Base-by-base conservation (phyloP, 1,284 basidiomycete genomes). In the Puccinia triticina region DNA sequence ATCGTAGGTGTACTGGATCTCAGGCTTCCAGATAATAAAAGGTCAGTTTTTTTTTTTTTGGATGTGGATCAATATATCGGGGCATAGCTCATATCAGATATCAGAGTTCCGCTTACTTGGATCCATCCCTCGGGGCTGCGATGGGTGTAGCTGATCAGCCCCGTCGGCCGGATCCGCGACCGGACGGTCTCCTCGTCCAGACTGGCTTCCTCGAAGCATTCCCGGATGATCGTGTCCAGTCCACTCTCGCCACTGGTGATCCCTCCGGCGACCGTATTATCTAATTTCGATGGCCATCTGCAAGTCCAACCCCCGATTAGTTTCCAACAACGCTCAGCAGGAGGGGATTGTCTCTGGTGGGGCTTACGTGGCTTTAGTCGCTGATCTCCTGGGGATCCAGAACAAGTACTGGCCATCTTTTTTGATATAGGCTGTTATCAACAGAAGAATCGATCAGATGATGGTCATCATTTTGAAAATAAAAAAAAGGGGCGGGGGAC, bases 161-260 rank as follows among this genome's bases (percentile, higher is more conserved):
- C 91, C n/a, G 89, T 90, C 12, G 78, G 48, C 84, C 89, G 91
- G 26, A 92, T 89, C 83, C 91, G 87, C 61, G 88, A 87, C 69
- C 89, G 88, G 1, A 93, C 91, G 48, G 94, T 85, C 16, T 89
- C 87, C 77, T 91, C 91, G 0, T 90, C 88, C 29, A 97, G 89
- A 84, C 91, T 93, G 21, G 94, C 96, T 87, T 98, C 95, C 86
- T 98, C 96, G 89, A 92, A 92, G 84, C 94, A 93, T 87, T 99
- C 96, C 86, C 97, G 96, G 61, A 97, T 90, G 77, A 98, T 89
- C 3, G 92, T 90, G 79, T 95, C 93, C 77, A 93, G 90, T 0
- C 91, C 89, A 0, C 89, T 87, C 88, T 93, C 92, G 1, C 95
- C 94, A 10, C 92, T 91, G 0, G 89, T 87, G 77, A 90, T 90